Conservation (phyloP, 2,329 filamentous ascomycete species). For the Colletotrichum sojae region DNA sequence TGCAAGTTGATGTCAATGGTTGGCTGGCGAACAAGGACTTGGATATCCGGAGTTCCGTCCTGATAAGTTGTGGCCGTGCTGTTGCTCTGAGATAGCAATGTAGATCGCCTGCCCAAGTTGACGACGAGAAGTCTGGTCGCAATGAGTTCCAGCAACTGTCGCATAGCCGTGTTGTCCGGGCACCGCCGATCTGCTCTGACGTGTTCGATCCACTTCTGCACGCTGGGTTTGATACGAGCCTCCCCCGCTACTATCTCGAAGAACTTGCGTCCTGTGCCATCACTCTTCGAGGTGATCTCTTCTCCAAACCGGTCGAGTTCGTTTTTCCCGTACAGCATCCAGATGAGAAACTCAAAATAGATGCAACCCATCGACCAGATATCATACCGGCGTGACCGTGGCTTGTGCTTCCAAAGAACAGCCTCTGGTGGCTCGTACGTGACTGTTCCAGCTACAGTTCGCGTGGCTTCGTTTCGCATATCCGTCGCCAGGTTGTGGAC, state of each 20-base stretch:
- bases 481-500: not conserved
- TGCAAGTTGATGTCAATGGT: not conserved
- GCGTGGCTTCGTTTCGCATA: not conserved
- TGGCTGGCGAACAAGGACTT: not conserved
- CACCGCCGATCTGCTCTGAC: not conserved
- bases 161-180: not conserved
- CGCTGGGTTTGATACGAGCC: not conserved
- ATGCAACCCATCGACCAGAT: constrained; percentile 51
- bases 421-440: constrained; percentile 30
- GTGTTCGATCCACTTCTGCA: constrained; percentile 19
- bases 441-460: not conserved
- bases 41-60: not conserved
- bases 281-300: not conserved
- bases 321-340: constrained; percentile 43
- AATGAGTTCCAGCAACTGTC: not conserved
- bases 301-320: constrained; percentile 2
- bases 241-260: not conserved
- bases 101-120: not conserved
- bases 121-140: not conserved
- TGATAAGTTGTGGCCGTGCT: not conserved
- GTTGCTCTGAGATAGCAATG: not conserved
- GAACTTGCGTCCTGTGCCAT: constrained; percentile 5
- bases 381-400: constrained; percentile 46
- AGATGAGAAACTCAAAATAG: constrained; percentile 47
- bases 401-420: not conserved